A percentile compares a stretch with the other conserved stretches of the same genome.
Conservation (phyloP, 2,329 filamentous ascomycete genomes). For the Rhexocercosporidium sp. region DNA sequence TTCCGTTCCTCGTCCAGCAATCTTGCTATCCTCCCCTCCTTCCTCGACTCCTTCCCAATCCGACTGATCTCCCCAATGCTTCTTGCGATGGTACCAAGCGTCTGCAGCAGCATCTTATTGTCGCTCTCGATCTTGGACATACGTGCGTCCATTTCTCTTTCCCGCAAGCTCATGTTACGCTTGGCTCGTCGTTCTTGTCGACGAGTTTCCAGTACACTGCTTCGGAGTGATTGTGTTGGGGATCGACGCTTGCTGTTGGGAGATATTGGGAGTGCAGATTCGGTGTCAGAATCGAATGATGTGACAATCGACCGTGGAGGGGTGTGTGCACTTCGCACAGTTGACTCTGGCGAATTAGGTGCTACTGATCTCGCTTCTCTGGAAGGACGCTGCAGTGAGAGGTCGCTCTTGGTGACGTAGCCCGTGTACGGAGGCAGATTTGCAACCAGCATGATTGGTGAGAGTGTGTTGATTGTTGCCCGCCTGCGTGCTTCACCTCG, state of each 20-base stretch:
- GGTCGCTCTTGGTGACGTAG: background rate
- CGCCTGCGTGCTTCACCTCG: slow-evolving; percentile 5
- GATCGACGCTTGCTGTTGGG: background rate
- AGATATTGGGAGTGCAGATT: background rate
- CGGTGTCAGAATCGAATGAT: slow-evolving; percentile 10
- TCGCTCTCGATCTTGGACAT: slow-evolving; percentile 36
- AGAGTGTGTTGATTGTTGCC: slow-evolving; percentile 16
- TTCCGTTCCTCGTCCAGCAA: background rate
- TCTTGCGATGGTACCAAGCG: slow-evolving; percentile 31
- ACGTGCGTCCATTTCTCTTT: slow-evolving; percentile 34
- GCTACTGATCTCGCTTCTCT: background rate
- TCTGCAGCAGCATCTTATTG: slow-evolving; percentile 31
- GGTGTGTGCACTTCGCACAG: background rate
- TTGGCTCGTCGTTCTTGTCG: slow-evolving; percentile 28
- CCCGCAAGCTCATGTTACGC: slow-evolving; percentile 23
- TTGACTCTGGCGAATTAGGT: background rate
- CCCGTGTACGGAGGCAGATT: slow-evolving; percentile 17
- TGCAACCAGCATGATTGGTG: slow-evolving; percentile 31
- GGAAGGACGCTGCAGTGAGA: background rate
- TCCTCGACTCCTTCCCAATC: slow-evolving; percentile 5
- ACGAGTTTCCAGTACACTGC: slow-evolving; percentile 11
- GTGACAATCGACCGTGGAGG: background rate
- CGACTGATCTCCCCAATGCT: slow-evolving; percentile 27
- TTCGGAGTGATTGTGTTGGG: slow-evolving; percentile 6
- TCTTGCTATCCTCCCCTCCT: slow-evolving; percentile 6